phyloP scores from a whole-genome alignment of 164 flowering plant species.

The Umbellularia californica region DNA sequence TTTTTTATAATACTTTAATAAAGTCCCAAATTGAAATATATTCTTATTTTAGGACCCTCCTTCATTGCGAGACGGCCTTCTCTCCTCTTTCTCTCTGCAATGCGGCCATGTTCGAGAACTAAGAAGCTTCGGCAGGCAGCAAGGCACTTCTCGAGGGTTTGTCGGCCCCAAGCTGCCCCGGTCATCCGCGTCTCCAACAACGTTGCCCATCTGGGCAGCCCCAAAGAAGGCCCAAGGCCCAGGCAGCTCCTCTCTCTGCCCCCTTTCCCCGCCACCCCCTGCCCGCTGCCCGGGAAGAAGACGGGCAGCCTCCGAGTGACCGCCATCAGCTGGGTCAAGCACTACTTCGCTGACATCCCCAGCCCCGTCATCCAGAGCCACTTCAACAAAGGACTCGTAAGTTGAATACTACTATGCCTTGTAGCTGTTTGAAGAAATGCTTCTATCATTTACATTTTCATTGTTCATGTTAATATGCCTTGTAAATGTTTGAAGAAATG shows the following conservation, averaged over 20 bases:
- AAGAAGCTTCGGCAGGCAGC: neutral
- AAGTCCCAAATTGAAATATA: too few species aligned
- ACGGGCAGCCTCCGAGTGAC: slow-evolving; percentile 37
- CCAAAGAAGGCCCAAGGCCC: slow-evolving; percentile 58
- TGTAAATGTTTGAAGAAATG: neutral
- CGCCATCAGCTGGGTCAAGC: slow-evolving; percentile 79
- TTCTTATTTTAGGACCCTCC: too few species aligned
- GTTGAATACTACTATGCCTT: slow-evolving; percentile 12
- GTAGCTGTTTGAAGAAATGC: neutral
- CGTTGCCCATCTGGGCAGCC: slow-evolving; percentile 48
- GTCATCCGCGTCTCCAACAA: slow-evolving; percentile 67
- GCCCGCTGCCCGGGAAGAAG: slow-evolving; percentile 52
- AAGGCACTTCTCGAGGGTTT: slow-evolving; percentile 40
- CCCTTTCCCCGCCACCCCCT: slow-evolving; percentile 49
- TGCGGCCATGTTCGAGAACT: neutral
- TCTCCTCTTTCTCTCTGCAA: neutral
- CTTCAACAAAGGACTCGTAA: slow-evolving; percentile 78
- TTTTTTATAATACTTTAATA: too few species aligned
- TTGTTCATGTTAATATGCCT: neutral
- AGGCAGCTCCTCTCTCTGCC: slow-evolving; percentile 82
- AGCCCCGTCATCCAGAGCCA: slow-evolving; percentile 52
- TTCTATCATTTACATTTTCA: neutral
- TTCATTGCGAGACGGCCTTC: too few species aligned
- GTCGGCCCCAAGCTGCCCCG: slow-evolving; percentile 38
- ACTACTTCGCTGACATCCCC: slow-evolving; percentile 60